Percentiles rank a stretch among this genome's conserved stretches.
Conservation (phyloP, 345 rosid genomes). For the Aegle marmelos region DNA sequence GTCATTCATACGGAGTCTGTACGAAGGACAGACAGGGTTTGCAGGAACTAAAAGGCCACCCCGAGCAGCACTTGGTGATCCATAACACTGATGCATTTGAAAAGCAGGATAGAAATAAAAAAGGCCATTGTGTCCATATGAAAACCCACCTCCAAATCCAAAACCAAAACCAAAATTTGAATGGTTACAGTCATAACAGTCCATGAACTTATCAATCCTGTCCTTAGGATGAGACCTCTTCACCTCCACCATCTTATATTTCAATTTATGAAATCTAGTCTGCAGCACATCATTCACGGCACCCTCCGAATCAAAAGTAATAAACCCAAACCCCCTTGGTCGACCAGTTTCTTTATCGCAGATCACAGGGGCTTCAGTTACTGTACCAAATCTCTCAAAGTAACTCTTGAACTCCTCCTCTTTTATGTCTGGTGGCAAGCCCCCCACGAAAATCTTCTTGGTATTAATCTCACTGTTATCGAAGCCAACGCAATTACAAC, state of each 20-base stretch:
- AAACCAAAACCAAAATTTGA: neutral
- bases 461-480: neutral
- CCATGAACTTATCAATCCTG: neutral
- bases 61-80: neutral
- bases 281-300: conserved; percentile 2
- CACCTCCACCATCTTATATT: conserved; percentile 26
- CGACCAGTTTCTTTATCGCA: neutral
- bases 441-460: conserved; percentile 26
- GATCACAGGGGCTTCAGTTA: conserved; percentile 10
- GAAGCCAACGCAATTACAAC: neutral
- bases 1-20: neutral
- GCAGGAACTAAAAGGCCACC: neutral
- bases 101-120: neutral
- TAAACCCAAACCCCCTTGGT: conserved; percentile 24
- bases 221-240: conserved; percentile 22
- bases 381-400: conserved; percentile 17
- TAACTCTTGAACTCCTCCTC: conserved; percentile 11
- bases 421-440: conserved; percentile 7
- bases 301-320: conserved; percentile 21
- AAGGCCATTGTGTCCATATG: neutral
- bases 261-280: neutral
- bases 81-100: neutral
- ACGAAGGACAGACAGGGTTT: neutral
- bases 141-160: neutral
- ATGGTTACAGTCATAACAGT: neutral